Percentiles rank a stretch among this genome's conserved stretches.
Conservation (phyloP, 495 filamentous ascomycete genomes). For the Talaromyces thailandensis region DNA sequence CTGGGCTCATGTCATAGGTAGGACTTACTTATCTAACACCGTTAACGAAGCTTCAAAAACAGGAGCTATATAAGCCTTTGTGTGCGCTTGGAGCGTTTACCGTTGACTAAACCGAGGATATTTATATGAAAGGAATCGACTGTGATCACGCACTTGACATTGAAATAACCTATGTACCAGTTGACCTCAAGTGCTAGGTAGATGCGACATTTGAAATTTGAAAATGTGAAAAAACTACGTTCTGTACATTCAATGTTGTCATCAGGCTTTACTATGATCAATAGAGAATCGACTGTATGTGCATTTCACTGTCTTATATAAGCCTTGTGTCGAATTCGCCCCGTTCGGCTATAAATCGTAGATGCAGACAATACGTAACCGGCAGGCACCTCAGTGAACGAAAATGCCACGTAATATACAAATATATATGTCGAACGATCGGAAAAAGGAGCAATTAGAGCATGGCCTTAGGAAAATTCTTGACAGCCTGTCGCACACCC, state of each 20-base stretch:
- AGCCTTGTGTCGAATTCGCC: not conserved
- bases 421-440: not conserved
- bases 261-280: not conserved
- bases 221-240: too few relatives aligned
- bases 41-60: too few relatives aligned
- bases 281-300: slow-evolving; percentile 15
- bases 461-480: slow-evolving; percentile 75
- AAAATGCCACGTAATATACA: not conserved
- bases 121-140: too few relatives aligned
- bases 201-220: too few relatives aligned
- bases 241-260: not conserved
- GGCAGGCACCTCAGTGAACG: not conserved
- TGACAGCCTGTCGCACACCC: slow-evolving; percentile 75
- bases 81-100: too few relatives aligned
- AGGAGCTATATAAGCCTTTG: too few relatives aligned
- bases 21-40: too few relatives aligned
- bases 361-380: not conserved
- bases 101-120: too few relatives aligned
- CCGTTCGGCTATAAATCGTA: not conserved
- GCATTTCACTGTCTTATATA: slow-evolving; percentile 2
- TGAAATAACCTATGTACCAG: too few relatives aligned
- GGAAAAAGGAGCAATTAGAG: slow-evolving; percentile 40
- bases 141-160: too few relatives aligned
- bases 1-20: too few relatives aligned
- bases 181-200: too few relatives aligned